Base-by-base conservation (phyloP, 768 basidiomycete species). In the Cystofilobasidium bisporidii region DNA sequence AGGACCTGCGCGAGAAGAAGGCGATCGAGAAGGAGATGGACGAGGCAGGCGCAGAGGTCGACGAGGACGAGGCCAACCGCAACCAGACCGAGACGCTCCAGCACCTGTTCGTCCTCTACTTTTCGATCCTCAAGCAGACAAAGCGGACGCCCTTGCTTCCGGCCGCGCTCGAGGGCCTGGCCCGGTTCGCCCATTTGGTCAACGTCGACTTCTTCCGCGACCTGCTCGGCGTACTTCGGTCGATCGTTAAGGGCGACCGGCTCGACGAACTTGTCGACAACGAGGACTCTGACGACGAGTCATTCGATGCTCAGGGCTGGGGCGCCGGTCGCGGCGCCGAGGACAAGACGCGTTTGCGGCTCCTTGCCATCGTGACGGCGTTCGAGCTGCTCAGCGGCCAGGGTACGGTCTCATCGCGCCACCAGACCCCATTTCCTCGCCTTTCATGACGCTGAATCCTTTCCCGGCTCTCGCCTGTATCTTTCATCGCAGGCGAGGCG, bases 151-250 rank as follows among this genome's bases (percentile, higher is more conserved):
- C 79, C 4, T 82, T 98, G 12, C 82, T 98, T 18, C 86, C 91
- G 26, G 83, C 88, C 38, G 93, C 92, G 50, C 81, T 99, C 71
- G 86, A 87, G 73, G 96, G 96, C 70, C 88, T 98, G 73, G 86
- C 92, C 3, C 86, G 85, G 79, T 98, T 90, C 74, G 87, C 94
- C 0, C 96, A 98, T 76, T 84, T 97, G 67, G 91, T 99, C 76
- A 99, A 96, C 77, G 84, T 98, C 72, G 93, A 99, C 76, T 98
- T 99, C 79, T 99, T 98, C 84, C 86, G 87, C 74, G 96, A 99
- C 78, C 81, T 99, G 57, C 83, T 99, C 80, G 81, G 84, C 63
- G 89, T 92, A 8, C 81, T 99, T 40, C 88, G 88, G 78, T 82
- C 82, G 67, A 82, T 93, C 67, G 84, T 93, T 72, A 74, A 79